Evolutionary conservation across 2,329 filamentous ascomycete species (phyloP).

Genomic region (Ceratocystis huliohia): DNA sequence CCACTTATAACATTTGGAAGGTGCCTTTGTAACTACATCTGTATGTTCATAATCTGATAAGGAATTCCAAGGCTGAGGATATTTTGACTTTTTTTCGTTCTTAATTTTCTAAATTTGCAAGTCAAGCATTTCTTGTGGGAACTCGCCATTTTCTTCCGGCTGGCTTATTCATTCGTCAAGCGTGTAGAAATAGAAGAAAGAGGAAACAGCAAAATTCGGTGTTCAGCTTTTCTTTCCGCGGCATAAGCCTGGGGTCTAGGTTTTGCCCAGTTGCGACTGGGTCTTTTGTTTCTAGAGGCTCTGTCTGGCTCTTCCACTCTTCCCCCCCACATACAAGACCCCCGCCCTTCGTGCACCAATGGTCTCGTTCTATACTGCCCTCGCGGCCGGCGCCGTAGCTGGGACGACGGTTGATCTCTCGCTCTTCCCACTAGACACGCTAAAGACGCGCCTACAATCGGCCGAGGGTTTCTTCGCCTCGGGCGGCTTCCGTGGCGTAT

Average conservation of each 20-base stretch:
- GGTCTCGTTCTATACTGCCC: conserved; percentile 46
- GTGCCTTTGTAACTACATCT: background rate
- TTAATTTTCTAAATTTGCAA: background rate
- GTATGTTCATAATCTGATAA: background rate
- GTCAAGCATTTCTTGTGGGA: too few species aligned
- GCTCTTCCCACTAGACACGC: conserved; percentile 93
- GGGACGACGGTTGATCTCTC: conserved; percentile 94
- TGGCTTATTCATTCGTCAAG: too few species aligned
- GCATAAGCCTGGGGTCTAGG: background rate
- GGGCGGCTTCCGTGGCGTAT: conserved; percentile 83
- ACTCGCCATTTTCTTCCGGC: too few species aligned
- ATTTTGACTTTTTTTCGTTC: background rate
- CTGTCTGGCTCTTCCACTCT: background rate
- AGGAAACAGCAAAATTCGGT: too few species aligned
- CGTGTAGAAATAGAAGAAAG: too few species aligned
- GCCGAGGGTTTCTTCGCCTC: conserved; percentile 61
- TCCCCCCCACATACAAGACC: conserved; percentile 12
- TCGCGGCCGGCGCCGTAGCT: conserved; percentile 74
- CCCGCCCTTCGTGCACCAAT: conserved; percentile 17
- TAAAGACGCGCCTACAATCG: conserved; percentile 94
- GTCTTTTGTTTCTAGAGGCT: background rate
- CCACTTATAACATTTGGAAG: background rate
- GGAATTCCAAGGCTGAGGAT: background rate
- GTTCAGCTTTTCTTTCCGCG: too few species aligned
- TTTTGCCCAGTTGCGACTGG: background rate